Evolutionary conservation across 495 filamentous ascomycete genomes (phyloP).

Genomic region (Xylaria intraflava): DNA sequence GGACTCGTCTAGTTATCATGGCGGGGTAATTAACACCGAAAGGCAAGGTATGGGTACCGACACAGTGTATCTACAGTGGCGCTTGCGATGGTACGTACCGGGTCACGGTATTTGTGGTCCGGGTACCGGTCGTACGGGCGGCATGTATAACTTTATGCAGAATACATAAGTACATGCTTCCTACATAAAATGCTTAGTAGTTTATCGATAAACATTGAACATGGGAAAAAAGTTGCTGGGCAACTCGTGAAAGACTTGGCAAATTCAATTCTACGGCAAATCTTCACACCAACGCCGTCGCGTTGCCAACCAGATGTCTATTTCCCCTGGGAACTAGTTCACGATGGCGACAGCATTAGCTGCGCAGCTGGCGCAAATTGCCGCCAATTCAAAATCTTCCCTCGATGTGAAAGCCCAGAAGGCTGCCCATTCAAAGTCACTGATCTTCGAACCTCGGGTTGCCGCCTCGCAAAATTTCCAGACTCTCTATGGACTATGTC

Average conservation of each 20-base stretch:
- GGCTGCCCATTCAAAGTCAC: constrained; percentile 77
- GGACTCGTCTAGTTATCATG: no score
- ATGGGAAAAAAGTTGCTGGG: constrained; percentile 12
- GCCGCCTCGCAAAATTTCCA: constrained; percentile 84
- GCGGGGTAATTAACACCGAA: no score
- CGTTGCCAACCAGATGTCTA: constrained; percentile 3
- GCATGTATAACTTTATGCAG: no score
- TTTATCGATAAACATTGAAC: constrained; percentile 11
- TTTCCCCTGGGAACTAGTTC: background rate
- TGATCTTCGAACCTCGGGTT: constrained; percentile 78
- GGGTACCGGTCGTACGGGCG: no score
- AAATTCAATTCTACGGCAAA: background rate
- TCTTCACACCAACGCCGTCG: background rate
- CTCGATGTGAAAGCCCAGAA: constrained; percentile 88
- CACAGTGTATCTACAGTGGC: no score
- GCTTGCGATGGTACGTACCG: no score
- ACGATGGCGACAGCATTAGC: constrained; percentile 75
- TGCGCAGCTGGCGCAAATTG: constrained; percentile 73
- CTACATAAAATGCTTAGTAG: background rate
- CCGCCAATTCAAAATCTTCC: constrained; percentile 65
- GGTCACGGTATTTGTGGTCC: no score
- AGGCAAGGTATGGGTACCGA: no score
- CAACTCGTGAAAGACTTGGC: background rate
- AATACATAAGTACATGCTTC: background rate
- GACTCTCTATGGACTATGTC: constrained; percentile 76